Base-by-base conservation (phyloP, 2,329 filamentous ascomycete genomes). In the Acrocalymma vagum region DNA sequence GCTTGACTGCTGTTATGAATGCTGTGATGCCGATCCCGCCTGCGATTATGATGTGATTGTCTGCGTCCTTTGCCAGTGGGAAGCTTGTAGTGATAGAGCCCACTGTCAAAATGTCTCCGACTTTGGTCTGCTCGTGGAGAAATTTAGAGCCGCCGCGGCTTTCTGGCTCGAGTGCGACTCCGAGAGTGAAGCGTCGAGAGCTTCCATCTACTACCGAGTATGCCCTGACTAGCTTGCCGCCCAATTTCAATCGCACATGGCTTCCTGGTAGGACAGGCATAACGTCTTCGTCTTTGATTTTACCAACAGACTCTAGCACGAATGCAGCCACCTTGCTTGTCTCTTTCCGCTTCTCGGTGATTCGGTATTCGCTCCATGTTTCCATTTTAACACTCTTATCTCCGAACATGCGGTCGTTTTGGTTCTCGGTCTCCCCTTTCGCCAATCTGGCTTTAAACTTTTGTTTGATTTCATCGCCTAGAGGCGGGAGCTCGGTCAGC, bases 11-110 rank as follows among this genome's bases (percentile, higher is more conserved):
- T 1, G 71, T 55, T 7, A 87, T 56, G 48, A 87, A 87, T 0
- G 84, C 84, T 2, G 85, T 87, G 46, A 87, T 79, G 1, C 84
- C 85, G 20, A 87, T 82, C 0, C 84, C 85, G 8, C 81, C 84
- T 0, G 77, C 82, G 20, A 88, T 78, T 53, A 86, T 81, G 25
- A 87, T 72, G 48, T 86, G 83, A 33, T 79, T 73, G 48, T 79
- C 81, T 6, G 80, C 80, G 1, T 74, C 67, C 3, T 43, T 58
- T 0, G 69, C 71, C 2, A 76, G 63, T 2, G 74, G 73, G 16
- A 84, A 73, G 27, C 75, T 78, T 0, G 67, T 59, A 0, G 76
- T 81, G 20, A 84, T 74, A 21, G 73, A 72, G 2, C 78, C 75
- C 2, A 81, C 75, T 7, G 75, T 71, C 6, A 87, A 50, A 3